These are phyloP conservation scores for Ustilago trichophora DNA, from an alignment of 1,284 basidiomycete species.

Conservation along the genomic window DNA sequence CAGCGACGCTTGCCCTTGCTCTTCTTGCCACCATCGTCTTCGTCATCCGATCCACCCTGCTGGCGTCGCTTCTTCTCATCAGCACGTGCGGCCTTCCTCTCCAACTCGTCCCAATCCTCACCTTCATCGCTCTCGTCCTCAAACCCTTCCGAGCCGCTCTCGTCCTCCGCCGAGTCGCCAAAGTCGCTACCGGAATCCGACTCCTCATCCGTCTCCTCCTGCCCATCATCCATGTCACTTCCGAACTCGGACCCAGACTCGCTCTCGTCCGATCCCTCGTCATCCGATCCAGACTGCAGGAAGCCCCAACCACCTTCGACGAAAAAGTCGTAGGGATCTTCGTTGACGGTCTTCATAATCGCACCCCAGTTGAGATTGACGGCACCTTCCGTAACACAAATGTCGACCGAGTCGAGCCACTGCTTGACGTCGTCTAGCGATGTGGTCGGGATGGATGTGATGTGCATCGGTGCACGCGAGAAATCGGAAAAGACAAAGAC, in stretches of 20 bases:
- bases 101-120: constrained; percentile 94
- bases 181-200: constrained; percentile 63
- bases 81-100: constrained; percentile 73
- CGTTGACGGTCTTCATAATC: constrained; percentile 73
- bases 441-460: constrained; percentile 61
- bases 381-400: constrained; percentile 92
- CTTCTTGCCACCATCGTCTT: constrained; percentile 33
- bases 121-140: constrained; percentile 72
- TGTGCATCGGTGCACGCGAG: constrained; percentile 81
- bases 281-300: constrained; percentile 69
- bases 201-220: constrained; percentile 60
- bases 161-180: constrained; percentile 61
- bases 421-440: constrained; percentile 65
- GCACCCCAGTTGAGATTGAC: constrained; percentile 98
- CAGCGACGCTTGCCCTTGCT: constrained; percentile 45
- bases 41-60: constrained; percentile 51
- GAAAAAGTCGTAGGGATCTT: constrained; percentile 90
- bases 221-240: constrained; percentile 64
- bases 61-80: constrained; percentile 59
- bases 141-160: constrained; percentile 73
- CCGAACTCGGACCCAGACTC: constrained; percentile 64
- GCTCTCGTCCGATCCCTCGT: constrained; percentile 40
- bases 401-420: constrained; percentile 93
- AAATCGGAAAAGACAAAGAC: constrained; percentile 97
- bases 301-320: constrained; percentile 94